phyloP scores from a whole-genome alignment of 2,329 filamentous ascomycete genomes.

The Xylariaceae sp. region DNA sequence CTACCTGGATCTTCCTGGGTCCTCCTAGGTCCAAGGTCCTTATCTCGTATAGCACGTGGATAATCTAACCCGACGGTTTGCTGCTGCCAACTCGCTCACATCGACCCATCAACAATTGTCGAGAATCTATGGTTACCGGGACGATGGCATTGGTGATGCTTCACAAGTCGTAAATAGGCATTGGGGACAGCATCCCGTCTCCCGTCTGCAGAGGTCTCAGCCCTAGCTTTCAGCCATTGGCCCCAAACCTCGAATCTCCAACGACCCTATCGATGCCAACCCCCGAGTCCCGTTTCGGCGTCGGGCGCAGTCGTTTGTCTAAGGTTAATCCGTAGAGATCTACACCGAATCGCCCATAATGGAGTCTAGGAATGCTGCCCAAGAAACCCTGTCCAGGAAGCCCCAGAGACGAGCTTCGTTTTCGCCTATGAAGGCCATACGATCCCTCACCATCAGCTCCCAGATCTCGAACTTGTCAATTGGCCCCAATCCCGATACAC shows the following conservation, averaged over 20 bases:
- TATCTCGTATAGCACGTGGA: too few relatives aligned
- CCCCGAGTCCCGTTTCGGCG: slow-evolving; percentile 4
- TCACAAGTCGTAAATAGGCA: background rate
- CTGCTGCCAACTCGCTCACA: background rate
- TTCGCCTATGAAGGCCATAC: slow-evolving; percentile 30
- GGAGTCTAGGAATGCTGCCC: slow-evolving; percentile 25
- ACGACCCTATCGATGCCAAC: slow-evolving; percentile 6
- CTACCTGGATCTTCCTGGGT: background rate
- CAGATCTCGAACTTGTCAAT: slow-evolving; percentile 26
- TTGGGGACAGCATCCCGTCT: background rate
- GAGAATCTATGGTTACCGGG: background rate
- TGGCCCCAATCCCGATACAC: slow-evolving; percentile 26
- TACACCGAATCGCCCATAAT: slow-evolving; percentile 16
- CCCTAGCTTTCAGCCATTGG: too few relatives aligned
- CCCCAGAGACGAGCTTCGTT: slow-evolving; percentile 29
- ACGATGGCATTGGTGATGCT: background rate
- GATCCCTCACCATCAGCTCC: slow-evolving; percentile 31
- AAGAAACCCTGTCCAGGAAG: slow-evolving; percentile 21
- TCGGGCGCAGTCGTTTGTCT: background rate
- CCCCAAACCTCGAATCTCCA: background rate
- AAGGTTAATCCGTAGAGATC: background rate
- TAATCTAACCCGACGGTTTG: background rate
- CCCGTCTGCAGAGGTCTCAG: background rate
- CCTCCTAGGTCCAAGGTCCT: too few relatives aligned
- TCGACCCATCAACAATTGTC: background rate